A percentile compares a stretch with the other conserved stretches of the same genome.
Evolutionary conservation across 139 green algal species (phyloP).

Genomic region (Diplosphaera chodatii): DNA sequence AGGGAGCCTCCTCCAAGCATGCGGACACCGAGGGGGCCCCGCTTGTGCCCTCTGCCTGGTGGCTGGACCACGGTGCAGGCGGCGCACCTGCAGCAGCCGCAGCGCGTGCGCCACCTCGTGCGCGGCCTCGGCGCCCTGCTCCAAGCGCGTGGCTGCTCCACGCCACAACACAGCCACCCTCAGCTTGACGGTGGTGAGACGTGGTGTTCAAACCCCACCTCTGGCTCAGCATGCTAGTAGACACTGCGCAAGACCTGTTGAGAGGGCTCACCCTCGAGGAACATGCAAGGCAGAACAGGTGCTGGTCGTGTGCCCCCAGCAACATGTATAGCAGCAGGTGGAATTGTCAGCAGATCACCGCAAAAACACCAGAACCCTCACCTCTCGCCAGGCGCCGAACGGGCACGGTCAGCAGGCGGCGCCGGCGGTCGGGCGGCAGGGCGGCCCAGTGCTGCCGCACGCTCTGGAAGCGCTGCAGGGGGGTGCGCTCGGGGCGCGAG

Average conservation of each 20-base stretch:
- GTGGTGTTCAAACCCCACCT: too few relatives aligned
- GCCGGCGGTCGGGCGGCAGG: background rate
- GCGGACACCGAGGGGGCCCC: too few relatives aligned
- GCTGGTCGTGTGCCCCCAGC: too few relatives aligned
- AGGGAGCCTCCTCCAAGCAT: too few relatives aligned
- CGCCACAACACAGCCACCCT: background rate
- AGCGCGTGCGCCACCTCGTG: conserved; percentile 54
- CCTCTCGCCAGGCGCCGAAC: background rate
- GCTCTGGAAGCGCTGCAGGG: conserved; percentile 10
- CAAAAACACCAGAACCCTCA: background rate
- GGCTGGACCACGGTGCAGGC: too few relatives aligned
- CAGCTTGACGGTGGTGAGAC: too few relatives aligned
- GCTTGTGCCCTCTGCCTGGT: too few relatives aligned
- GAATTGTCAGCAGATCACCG: background rate
- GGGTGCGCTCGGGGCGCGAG: background rate
- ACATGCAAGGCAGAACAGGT: too few relatives aligned
- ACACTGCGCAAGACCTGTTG: too few relatives aligned
- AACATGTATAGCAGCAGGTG: too few relatives aligned
- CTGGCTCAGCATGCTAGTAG: too few relatives aligned
- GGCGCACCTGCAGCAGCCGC: conserved; percentile 49
- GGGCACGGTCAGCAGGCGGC: conserved; percentile 7
- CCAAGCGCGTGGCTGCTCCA: conserved; percentile 32
- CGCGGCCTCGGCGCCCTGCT: conserved; percentile 38
- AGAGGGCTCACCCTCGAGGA: too few relatives aligned
- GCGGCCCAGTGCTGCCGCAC: conserved; percentile 9